Conservation (phyloP, 176 grass and related monocot species). For the Musa beccarii region DNA sequence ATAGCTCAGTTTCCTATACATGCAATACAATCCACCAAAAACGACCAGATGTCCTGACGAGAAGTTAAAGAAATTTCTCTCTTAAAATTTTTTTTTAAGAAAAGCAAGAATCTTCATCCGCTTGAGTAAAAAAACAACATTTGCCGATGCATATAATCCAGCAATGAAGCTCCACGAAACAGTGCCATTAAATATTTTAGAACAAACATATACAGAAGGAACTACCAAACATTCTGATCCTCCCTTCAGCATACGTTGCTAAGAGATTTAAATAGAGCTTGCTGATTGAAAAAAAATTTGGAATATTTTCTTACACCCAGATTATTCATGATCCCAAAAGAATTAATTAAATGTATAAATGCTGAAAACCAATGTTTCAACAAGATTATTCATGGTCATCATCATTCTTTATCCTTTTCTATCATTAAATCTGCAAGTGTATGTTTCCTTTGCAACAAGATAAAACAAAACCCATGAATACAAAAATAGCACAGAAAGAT, state of each 20-base stretch:
- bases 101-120: neutral
- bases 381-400: neutral
- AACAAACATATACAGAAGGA: neutral
- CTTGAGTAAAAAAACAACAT: neutral
- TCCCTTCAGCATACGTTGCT: neutral
- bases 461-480: neutral
- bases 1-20: neutral
- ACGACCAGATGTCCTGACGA: neutral
- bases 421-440: neutral
- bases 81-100: neutral
- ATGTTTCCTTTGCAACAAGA: neutral
- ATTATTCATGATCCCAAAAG: neutral
- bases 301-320: neutral
- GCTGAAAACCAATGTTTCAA: neutral
- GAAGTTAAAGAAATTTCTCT: neutral
- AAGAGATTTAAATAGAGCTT: no score
- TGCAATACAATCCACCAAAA: neutral
- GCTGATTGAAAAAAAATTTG: no score
- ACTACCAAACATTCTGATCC: neutral
- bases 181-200: neutral
- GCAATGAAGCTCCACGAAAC: neutral
- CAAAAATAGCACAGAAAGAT: neutral
- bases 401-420: neutral
- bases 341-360: neutral
- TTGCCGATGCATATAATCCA: neutral